Conservation (phyloP, 192 early-diverging fungal species). For the Coemansia umbellata region DNA sequence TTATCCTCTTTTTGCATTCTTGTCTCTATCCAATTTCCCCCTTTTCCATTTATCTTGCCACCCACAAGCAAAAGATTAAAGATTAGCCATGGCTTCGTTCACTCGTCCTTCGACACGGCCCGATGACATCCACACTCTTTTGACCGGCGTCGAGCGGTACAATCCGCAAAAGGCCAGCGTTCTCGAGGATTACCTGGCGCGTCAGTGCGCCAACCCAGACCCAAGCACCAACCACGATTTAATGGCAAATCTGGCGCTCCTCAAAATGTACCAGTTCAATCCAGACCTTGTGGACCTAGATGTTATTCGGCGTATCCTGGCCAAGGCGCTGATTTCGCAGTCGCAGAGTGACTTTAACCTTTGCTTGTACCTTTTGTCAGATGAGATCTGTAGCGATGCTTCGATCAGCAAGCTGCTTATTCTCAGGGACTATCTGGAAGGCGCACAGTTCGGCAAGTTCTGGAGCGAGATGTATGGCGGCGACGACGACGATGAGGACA, state of each 20-base stretch:
- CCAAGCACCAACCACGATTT: conserved; percentile 63
- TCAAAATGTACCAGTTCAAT: conserved; percentile 97
- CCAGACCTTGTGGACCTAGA: conserved; percentile 66
- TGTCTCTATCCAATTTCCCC: not conserved
- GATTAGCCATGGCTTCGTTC: conserved; percentile 29
- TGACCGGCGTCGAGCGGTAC: conserved; percentile 84
- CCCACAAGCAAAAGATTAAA: not conserved
- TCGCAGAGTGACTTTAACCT: conserved; percentile 89
- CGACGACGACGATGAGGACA: conserved; percentile 53
- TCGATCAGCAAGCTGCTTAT: conserved; percentile 54
- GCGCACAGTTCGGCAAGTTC: conserved; percentile 68
- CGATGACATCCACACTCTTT: conserved; percentile 69
- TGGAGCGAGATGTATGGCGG: conserved; percentile 56
- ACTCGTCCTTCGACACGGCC: conserved; percentile 53
- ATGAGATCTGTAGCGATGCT: conserved; percentile 56
- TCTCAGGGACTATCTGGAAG: conserved; percentile 78
- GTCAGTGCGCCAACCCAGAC: conserved; percentile 74
- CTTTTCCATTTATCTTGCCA: not conserved
- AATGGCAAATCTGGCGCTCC: conserved; percentile 85
- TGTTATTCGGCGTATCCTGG: conserved; percentile 70
- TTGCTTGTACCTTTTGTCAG: conserved; percentile 79
- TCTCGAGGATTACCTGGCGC: conserved; percentile 76
- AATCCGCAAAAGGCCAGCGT: conserved; percentile 83
- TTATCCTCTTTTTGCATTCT: not conserved
- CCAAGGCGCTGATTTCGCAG: conserved; percentile 78